Percentiles rank a stretch among this genome's conserved stretches.
phyloP scores from a whole-genome alignment of 83 land plant species.

The Diphasiastrum complanatum region DNA sequence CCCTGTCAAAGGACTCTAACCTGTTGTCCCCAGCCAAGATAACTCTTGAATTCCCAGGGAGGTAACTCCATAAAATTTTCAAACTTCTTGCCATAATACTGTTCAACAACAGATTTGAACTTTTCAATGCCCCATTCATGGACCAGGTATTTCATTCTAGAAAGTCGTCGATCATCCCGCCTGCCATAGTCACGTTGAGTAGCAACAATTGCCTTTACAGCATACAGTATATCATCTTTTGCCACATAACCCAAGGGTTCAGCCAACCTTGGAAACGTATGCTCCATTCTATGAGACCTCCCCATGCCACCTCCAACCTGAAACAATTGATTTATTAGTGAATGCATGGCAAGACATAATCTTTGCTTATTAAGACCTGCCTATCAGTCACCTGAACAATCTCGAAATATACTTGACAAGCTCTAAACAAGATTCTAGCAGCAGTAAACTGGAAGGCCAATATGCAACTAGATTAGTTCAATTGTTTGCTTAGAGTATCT shows the following conservation, averaged over 20 bases:
- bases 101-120: constrained; percentile 85
- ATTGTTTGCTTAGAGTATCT: too few species aligned
- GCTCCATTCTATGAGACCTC: constrained; percentile 77
- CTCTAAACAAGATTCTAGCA: too few species aligned
- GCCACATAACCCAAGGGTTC: constrained; percentile 96
- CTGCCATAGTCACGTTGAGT: constrained; percentile 98
- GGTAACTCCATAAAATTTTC: constrained; percentile 80
- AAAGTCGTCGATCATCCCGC: constrained; percentile 85
- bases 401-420: too few species aligned
- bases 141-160: constrained; percentile 92
- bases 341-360: not conserved
- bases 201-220: constrained; percentile 93
- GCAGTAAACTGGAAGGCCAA: too few species aligned
- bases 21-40: constrained; percentile 98
- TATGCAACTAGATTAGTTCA: too few species aligned
- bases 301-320: constrained; percentile 99
- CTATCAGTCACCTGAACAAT: too few species aligned
- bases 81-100: constrained; percentile 89
- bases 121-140: constrained; percentile 96
- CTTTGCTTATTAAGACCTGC: too few species aligned
- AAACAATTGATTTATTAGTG: not conserved
- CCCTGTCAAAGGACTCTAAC: constrained; percentile 24
- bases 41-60: constrained; percentile 86
- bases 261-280: constrained; percentile 85
- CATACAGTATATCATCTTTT: constrained; percentile 89